These are phyloP conservation scores for Terfezia claveryi DNA, from an alignment of 495 filamentous ascomycete genomes.

Conservation along the genomic window DNA sequence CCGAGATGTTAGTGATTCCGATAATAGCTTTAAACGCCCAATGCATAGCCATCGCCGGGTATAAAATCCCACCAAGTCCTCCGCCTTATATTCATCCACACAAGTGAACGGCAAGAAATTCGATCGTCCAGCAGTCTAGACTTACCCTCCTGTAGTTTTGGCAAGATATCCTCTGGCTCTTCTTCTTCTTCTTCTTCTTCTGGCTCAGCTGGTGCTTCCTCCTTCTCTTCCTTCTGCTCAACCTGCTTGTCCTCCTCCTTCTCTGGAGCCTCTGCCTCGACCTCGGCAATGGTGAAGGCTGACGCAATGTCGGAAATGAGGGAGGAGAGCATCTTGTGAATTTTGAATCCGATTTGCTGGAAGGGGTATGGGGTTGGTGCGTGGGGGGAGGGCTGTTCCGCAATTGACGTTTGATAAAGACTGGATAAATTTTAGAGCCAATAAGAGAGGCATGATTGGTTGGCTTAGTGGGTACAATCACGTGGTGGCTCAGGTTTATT, in stretches of 20 bases:
- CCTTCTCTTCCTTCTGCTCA: conserved; percentile 22
- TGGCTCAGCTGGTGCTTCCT: conserved; percentile 22
- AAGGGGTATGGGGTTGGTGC: neutral
- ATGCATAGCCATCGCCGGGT: neutral
- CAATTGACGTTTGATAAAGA: neutral
- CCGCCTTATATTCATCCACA: neutral
- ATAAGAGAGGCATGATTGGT: neutral
- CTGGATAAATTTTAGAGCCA: neutral
- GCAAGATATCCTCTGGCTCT: conserved; percentile 71
- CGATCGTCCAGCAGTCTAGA: conserved; percentile 10
- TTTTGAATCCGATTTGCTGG: neutral
- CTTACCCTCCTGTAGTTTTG: conserved; percentile 76
- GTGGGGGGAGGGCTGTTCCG: neutral
- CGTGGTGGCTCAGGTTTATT: neutral
- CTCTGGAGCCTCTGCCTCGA: conserved; percentile 37
- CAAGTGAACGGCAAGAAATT: neutral
- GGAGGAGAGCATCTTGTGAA: conserved; percentile 31
- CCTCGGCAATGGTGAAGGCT: conserved; percentile 34
- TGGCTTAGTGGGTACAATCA: neutral
- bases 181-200: conserved; percentile 85
- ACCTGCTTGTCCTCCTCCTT: conserved; percentile 28
- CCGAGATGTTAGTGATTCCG: conserved; percentile 15
- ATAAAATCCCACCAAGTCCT: neutral
- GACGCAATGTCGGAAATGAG: conserved; percentile 40
- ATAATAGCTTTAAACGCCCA: neutral